Percentiles rank a stretch among this genome's conserved stretches.
These are phyloP conservation scores for Coelastrella sp. DNA, from an alignment of 139 green algal genomes.

Conservation along the genomic window DNA sequence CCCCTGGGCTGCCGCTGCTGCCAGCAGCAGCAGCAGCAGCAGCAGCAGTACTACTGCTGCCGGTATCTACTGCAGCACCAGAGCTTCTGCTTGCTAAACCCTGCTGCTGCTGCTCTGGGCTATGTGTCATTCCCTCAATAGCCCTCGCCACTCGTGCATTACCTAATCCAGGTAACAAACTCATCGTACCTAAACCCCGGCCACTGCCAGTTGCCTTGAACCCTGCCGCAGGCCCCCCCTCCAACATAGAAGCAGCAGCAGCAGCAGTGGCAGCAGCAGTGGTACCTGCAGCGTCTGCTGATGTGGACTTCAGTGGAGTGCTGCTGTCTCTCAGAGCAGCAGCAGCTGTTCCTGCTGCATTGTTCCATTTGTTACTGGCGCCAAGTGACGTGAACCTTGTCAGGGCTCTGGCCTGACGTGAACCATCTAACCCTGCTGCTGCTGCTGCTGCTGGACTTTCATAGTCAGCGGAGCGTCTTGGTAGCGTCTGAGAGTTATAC, in stretches of 20 bases:
- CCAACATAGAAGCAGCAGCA: background rate
- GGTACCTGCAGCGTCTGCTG: background rate
- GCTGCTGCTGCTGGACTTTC: background rate
- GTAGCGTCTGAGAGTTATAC: slow-evolving; percentile 14
- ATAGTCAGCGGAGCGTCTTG: background rate
- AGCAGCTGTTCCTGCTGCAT: background rate
- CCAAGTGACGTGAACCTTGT: slow-evolving; percentile 11
- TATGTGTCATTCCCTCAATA: slow-evolving; percentile 32
- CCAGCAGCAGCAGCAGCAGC: background rate
- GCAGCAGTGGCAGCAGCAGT: background rate
- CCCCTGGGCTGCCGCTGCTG: background rate
- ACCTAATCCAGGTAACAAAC: background rate
- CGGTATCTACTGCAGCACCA: background rate
- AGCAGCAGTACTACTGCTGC: slow-evolving; percentile 8
- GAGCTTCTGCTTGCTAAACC: background rate
- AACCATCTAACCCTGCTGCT: background rate
- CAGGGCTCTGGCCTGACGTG: background rate
- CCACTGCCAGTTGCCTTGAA: background rate
- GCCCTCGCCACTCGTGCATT: background rate
- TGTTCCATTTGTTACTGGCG: background rate
- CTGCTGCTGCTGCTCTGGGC: slow-evolving; percentile 35
- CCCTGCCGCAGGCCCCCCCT: background rate
- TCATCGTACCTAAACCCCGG: slow-evolving; percentile 26
- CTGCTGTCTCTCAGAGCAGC: background rate
- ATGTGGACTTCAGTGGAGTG: background rate